Evolutionary conservation across 2,329 filamentous ascomycete genomes (phyloP), one percentile per base, ranked within the genome.

Genomic region (Ceratocystiopsis sp.): DNA sequence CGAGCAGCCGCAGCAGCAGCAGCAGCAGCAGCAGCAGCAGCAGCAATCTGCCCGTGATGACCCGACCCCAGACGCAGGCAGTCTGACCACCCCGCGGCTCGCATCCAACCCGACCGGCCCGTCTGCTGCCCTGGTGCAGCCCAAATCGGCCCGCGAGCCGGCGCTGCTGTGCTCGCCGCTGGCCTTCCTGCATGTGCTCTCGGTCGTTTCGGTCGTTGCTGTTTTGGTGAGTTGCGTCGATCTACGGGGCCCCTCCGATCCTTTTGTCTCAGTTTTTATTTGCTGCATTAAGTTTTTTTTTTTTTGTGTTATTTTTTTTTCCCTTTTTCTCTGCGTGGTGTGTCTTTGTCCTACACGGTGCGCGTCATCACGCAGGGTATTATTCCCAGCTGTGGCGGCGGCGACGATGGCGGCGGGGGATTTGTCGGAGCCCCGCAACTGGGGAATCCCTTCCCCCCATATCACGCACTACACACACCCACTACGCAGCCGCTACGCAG

Each of bases 151-250:
- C 49, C 48, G 44, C 46, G 47, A 46, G 42, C 41, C 45, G 37
- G 42, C 35, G 33, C 41, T 46, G 37, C 38, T 42, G 32, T 44
- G 40, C 32, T 40, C 40, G 35, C 42, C 48, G 16, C 43, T 53
- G 40, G 53, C 52, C 35, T 42, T 57, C 34, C 43, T 59, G 35
- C 54, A 53, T 45, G 45, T 58, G 36, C 51, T 54, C 42, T 59
- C 57, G 18, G 46, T 55, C 45, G 52, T 51, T 56, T 42, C 36
- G 43, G 42, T 46, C 48, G 45, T 49, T 42, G 40, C 44, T 40
- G 46, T 54, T 48, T 50, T 50, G 47, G 48, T 49, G 44, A 42
- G 48, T 43, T 38, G n/a, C 37, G 12, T n/a, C 12, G 15, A 29
- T 40, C 25, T 29, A 29, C 9, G 25, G 25, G 25, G 25, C 25